Base-by-base conservation (phyloP, 2,329 filamentous ascomycete genomes). In the Microcyclospora tardicrescens region DNA sequence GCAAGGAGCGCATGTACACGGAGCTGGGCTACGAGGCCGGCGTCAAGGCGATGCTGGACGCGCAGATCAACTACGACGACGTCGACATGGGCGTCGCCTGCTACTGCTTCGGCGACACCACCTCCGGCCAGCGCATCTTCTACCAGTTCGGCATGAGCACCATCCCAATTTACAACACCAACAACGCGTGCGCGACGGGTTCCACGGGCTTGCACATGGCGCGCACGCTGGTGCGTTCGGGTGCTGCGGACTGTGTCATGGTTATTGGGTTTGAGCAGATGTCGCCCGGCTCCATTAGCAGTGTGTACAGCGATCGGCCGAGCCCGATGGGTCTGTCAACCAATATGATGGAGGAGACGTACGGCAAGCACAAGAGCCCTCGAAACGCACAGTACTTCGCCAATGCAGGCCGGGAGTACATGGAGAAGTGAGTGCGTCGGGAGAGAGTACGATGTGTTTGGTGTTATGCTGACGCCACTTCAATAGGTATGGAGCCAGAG, bases 191-290 rank as follows among this genome's bases (percentile, higher is more conserved):
- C 71, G 84, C 84, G 2, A 96, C 89, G 0, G 89, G 89, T 12
- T 85, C 80, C 5, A 94, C 89, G 0, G 89, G 89, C 8, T 67
- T 96, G 43, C 79, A 79, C 56, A 81, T 96, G 73, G 89, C 73
- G 2, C 71, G 86, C 30, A 84, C 79, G 40, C 71, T 93, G 58
- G 79, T 96, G 49, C 71, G 76, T 13, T 72, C 81, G 51, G 87
- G 87, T 28, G 83, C 75, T 10, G 84, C 84, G 1, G 55, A 57
- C 62, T 93, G 85, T 58, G 77, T 94, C 27, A 67, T 96, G 45
- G 87, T 95, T 1, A 75, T 96, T 27, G 89, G 89, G 4, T 96
- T 95, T 53, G 89, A 96, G 71, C 95, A 95, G 75, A 96, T 96
- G 89, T 86, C 80, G 65, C 79, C 81, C 0, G 89, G 89, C 15